Evolutionary conservation across 129 eudicot species (phyloP).

Genomic region (Mikania micrantha): DNA sequence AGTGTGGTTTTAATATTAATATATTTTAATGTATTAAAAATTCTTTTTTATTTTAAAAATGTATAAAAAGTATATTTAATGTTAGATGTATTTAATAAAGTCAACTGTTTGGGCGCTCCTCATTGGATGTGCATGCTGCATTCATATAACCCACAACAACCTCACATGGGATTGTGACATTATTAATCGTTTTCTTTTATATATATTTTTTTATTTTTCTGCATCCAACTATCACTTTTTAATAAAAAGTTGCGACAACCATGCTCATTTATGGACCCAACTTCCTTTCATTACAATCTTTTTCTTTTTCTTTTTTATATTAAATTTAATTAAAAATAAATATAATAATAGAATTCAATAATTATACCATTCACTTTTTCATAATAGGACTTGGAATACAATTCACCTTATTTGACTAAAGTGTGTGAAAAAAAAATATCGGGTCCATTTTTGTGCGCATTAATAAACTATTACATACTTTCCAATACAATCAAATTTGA

Average conservation of each 20-base stretch:
- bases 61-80: too few species aligned
- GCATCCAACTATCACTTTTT: constrained; percentile 16
- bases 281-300: background rate
- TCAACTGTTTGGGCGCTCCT: constrained; percentile 13
- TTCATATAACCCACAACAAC: constrained; percentile 25
- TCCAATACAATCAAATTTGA: background rate
- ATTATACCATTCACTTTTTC: background rate
- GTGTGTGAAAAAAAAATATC: background rate
- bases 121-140: constrained; percentile 10
- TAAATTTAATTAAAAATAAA: too few species aligned
- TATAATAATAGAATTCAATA: too few species aligned
- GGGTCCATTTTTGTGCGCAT: background rate
- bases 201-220: background rate
- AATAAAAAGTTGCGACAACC: constrained; percentile 8
- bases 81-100: too few species aligned
- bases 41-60: too few species aligned
- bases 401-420: constrained; percentile 3
- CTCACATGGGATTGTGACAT: constrained; percentile 29
- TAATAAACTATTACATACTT: background rate
- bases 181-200: constrained; percentile 8
- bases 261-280: constrained; percentile 4
- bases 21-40: too few species aligned
- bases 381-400: background rate
- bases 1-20: too few species aligned
- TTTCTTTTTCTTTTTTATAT: too few species aligned